Conservation (phyloP, 2,329 filamentous ascomycete genomes). For the Alternaria infectoria region DNA sequence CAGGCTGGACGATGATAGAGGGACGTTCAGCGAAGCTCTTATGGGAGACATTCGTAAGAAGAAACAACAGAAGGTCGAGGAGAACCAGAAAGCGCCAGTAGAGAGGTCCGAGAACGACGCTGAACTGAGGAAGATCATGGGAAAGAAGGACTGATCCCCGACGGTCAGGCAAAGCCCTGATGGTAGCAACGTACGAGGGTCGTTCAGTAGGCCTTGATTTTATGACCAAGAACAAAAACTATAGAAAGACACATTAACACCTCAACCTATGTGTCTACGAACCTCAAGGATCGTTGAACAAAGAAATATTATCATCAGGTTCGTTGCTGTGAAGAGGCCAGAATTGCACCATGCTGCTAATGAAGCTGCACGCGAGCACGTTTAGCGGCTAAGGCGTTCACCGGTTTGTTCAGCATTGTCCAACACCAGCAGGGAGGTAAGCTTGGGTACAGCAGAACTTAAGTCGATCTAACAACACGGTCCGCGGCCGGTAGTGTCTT, state of each 20-base stretch:
- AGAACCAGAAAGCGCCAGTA: slow-evolving; percentile 34
- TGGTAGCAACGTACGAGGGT: not conserved
- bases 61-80: slow-evolving; percentile 30
- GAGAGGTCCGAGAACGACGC: slow-evolving; percentile 47
- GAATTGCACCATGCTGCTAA: not conserved
- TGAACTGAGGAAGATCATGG: slow-evolving; percentile 47
- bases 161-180: not conserved
- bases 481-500: slow-evolving; percentile 32
- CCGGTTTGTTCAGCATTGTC: not conserved
- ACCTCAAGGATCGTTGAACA: not conserved
- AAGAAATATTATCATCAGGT: not conserved
- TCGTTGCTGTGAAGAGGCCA: not conserved
- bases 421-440: not conserved
- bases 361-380: not conserved
- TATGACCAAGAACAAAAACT: not conserved
- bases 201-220: not conserved
- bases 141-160: slow-evolving; percentile 34
- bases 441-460: not conserved
- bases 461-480: not conserved
- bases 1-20: slow-evolving; percentile 48
- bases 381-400: not conserved
- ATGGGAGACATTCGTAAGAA: slow-evolving; percentile 42
- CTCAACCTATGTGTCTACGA: not conserved
- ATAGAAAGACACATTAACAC: not conserved
- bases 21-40: slow-evolving; percentile 42